A percentile compares a stretch with the other conserved stretches of the same genome.
Conservation (phyloP, 768 basidiomycete genomes). For the Mycena capillaripes region DNA sequence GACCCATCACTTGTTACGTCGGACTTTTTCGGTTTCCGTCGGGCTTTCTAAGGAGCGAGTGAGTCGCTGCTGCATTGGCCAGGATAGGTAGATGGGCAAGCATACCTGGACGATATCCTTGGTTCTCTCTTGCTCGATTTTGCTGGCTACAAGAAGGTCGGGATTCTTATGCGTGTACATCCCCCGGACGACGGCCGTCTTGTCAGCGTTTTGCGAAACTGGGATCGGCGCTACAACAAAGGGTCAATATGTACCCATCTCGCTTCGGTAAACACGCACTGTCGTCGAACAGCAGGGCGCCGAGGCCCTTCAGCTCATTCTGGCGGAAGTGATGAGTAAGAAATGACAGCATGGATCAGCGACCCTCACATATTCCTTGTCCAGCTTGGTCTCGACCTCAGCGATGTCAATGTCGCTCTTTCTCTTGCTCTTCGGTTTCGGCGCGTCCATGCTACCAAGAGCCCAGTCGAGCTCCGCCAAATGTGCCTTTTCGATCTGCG, state of each 20-base stretch:
- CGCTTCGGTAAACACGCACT: conserved; percentile 51
- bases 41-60: conserved; percentile 46
- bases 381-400: conserved; percentile 60
- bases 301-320: conserved; percentile 72
- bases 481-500: conserved; percentile 83
- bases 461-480: conserved; percentile 87
- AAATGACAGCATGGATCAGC: background rate
- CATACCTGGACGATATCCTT: conserved; percentile 66
- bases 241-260: background rate
- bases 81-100: too few species aligned
- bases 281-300: conserved; percentile 79
- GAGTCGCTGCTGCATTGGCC: too few species aligned
- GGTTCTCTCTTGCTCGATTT: conserved; percentile 76
- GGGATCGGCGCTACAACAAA: conserved; percentile 54
- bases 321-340: conserved; percentile 37
- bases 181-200: conserved; percentile 69
- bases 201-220: conserved; percentile 61
- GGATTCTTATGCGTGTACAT: conserved; percentile 84
- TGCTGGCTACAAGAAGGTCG: conserved; percentile 75
- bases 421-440: conserved; percentile 49
- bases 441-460: conserved; percentile 69
- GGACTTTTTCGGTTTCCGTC: conserved; percentile 41
- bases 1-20: background rate
- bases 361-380: conserved; percentile 55
- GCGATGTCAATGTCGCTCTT: conserved; percentile 56